phyloP scores from a whole-genome alignment of 768 basidiomycete genomes.

The Trametes cubensis region DNA sequence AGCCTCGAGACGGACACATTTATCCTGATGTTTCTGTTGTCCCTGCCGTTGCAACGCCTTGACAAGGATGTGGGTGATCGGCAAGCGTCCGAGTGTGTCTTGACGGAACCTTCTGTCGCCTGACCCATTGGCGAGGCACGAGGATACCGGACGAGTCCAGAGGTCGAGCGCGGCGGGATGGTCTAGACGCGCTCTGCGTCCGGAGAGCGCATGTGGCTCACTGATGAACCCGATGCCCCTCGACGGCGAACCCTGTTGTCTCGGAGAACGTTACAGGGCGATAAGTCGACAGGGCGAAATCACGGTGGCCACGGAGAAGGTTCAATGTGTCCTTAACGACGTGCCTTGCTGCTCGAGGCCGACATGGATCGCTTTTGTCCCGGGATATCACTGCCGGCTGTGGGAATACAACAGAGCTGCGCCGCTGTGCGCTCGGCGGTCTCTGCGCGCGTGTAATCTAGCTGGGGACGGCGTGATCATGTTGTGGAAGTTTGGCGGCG shows the following conservation, averaged over 20 bases:
- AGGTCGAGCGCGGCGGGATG: background rate
- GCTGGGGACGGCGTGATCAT: too few relatives aligned
- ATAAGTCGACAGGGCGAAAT: background rate
- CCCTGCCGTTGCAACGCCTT: background rate
- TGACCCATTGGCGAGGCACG: conserved; percentile 10
- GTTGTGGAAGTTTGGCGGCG: too few relatives aligned
- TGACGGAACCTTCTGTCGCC: conserved; percentile 13
- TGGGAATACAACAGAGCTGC: background rate
- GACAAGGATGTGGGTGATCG: conserved; percentile 1
- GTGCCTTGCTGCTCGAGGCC: conserved; percentile 11
- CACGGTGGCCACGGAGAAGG: conserved; percentile 9
- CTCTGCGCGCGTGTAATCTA: background rate
- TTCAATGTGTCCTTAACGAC: conserved; percentile 12
- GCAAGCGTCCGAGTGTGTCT: background rate
- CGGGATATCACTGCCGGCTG: conserved; percentile 3
- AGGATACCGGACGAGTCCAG: conserved; percentile 9
- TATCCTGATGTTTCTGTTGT: too few relatives aligned
- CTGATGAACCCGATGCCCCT: too few relatives aligned
- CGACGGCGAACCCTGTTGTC: background rate
- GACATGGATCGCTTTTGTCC: conserved; percentile 6
- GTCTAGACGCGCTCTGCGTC: background rate
- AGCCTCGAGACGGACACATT: background rate
- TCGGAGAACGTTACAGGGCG: background rate
- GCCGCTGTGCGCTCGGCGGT: background rate
- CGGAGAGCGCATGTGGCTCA: background rate